These are phyloP conservation scores for Bjerkandera adusta DNA, from an alignment of 1,284 basidiomycete species.

Conservation along the genomic window DNA sequence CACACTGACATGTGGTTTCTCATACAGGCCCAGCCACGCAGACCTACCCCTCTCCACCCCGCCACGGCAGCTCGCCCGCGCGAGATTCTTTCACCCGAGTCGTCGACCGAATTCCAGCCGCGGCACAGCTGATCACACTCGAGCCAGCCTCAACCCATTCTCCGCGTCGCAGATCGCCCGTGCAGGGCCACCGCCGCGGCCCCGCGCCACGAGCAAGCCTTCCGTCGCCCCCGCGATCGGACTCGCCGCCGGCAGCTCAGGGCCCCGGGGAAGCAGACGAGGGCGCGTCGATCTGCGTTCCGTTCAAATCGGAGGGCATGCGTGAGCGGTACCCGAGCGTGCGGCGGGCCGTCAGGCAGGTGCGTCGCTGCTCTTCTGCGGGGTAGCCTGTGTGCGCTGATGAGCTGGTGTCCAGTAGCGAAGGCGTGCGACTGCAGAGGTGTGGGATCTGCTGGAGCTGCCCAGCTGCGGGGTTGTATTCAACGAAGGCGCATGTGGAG, in stretches of 20 bases:
- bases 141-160: constrained; percentile 13
- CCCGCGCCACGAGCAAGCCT: constrained; percentile 7
- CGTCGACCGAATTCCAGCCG: constrained; percentile 2
- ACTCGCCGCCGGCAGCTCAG: constrained; percentile 7
- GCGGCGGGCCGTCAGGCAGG: constrained; percentile 8
- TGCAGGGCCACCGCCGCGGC: not conserved
- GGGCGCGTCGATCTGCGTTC: constrained; percentile 10
- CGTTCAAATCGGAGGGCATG: constrained; percentile 6
- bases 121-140: not conserved
- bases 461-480: constrained; percentile 31
- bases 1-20: too few species aligned
- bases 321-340: constrained; percentile 3
- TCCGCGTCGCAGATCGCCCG: constrained; percentile 1
- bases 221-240: constrained; percentile 12
- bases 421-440: constrained; percentile 20
- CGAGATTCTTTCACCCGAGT: constrained; percentile 6
- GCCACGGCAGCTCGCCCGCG: constrained; percentile 7
- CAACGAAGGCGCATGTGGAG: too few species aligned
- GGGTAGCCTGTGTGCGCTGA: not conserved
- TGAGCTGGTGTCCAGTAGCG: constrained; percentile 27
- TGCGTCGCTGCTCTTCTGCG: constrained; percentile 2
- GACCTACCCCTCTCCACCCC: constrained; percentile 10
- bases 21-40: constrained; percentile 2
- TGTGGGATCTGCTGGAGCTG: constrained; percentile 30
- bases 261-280: not conserved